Evolutionary conservation across 1,284 basidiomycete genomes (phyloP), one percentile per base, ranked within the genome.

Genomic region (Boletus sp.): DNA sequence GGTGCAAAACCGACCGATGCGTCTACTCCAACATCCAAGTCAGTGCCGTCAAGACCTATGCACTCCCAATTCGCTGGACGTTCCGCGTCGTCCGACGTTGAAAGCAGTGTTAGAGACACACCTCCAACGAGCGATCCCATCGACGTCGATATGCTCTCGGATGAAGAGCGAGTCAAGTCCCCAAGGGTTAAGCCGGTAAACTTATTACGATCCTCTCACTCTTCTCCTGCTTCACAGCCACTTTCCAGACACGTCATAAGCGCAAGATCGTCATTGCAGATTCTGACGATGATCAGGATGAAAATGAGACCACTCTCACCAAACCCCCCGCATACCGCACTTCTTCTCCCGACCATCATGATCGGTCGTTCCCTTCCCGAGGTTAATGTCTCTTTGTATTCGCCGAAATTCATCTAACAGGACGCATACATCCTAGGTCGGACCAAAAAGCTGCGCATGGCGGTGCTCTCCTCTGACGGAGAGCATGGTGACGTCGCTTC

Each of bases 91-190:
- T 82, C 81, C 34, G 77, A 76, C 20, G 68, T 68, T 17, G 71
- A 69, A n/a, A 72, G 70, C 47, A 80, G 73, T 49, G 51, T 56
- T 32, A 70, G 70, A 35, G 76, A 78, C 13, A 85, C 82, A 1
- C 86, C 86, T 35, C 85, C 86, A 0, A 85, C 84, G 2, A 89
- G 87, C 55, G 84, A 89, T 53, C 72, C 76, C 17, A 76, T 88
- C 47, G 85, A 90, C 53, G 73, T 89, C 5, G 86, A 88, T 58
- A 81, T 87, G 80, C 52, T 79, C 34, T 73, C 72, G 7, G 76
- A 76, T 19, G 76, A 74, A 5, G 75, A 75, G 12, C 14, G 13
- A 27, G 72, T 73, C 29, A 68, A 66, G 23, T 43, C 46, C 2
- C 29, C 51, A 29, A 46, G 16, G 32, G 49, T 41, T 30, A 51